These are phyloP conservation scores for Clarireedia paspali DNA, from an alignment of 2,329 filamentous ascomycete genomes.

Conservation along the genomic window DNA sequence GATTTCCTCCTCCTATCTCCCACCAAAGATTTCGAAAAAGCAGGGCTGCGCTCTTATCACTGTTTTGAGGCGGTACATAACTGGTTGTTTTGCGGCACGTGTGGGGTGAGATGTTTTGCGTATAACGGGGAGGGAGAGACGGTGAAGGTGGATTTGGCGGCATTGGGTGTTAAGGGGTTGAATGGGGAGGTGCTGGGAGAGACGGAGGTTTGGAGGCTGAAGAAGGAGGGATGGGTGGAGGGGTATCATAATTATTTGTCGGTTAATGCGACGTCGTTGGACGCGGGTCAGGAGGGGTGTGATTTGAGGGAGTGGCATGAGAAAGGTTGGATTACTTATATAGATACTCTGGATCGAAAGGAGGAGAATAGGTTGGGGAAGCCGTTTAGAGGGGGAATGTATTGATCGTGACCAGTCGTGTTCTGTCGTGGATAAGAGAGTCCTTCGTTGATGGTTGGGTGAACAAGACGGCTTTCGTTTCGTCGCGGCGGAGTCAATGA, in stretches of 20 bases:
- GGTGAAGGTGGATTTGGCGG: conserved; percentile 13
- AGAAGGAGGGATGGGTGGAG: conserved; percentile 25
- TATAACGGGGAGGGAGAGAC: conserved; percentile 30
- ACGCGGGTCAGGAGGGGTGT: conserved; percentile 32
- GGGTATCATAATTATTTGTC: conserved; percentile 28
- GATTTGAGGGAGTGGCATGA: conserved; percentile 33
- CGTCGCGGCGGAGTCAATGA: too few species aligned
- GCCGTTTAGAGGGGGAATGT: conserved; percentile 24
- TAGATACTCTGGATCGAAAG: conserved; percentile 15
- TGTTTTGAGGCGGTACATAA: conserved; percentile 28
- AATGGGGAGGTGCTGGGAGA: conserved; percentile 12
- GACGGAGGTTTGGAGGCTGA: conserved; percentile 27
- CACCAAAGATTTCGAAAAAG: conserved; percentile 28
- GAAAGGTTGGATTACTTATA: conserved; percentile 28
- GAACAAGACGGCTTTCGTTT: too few species aligned
- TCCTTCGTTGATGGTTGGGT: too few species aligned
- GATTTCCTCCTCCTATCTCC: conserved; percentile 42
- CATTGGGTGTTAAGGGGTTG: background rate
- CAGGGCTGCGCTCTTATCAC: conserved; percentile 36
- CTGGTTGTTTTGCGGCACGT: conserved; percentile 41
- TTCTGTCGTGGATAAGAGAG: too few species aligned
- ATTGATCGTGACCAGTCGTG: conserved; percentile 10
- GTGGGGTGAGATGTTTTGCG: conserved; percentile 38
- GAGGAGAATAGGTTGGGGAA: conserved; percentile 12
- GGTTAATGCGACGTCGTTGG: conserved; percentile 33